Evolutionary conservation across 495 filamentous ascomycete species (phyloP).

Genomic region (Penicillium waksmanii): DNA sequence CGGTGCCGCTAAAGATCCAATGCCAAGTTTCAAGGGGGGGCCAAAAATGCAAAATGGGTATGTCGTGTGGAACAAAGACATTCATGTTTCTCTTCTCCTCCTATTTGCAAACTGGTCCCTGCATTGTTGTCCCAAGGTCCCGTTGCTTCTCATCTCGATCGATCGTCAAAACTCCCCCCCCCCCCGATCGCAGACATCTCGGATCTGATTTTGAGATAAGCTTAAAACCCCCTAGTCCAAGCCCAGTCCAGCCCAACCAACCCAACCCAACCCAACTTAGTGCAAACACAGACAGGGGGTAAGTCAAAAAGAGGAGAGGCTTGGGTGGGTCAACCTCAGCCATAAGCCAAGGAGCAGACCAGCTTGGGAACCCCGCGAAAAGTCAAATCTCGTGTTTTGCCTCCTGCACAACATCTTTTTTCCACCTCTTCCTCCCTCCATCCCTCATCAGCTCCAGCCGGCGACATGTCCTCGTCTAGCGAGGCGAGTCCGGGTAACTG

Average conservation of each 20-base stretch:
- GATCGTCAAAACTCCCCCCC: neutral
- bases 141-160: neutral
- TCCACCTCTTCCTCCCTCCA: too few relatives aligned
- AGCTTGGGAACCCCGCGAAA: conserved; percentile 11
- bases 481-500: conserved; percentile 32
- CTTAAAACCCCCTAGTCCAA: conserved; percentile 1
- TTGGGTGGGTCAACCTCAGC: conserved; percentile 1
- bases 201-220: conserved; percentile 5
- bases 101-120: neutral
- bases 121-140: neutral
- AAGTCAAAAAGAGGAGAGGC: neutral
- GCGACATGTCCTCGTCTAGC: conserved; percentile 27
- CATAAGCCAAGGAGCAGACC: neutral
- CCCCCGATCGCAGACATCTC: neutral
- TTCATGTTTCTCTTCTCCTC: neutral
- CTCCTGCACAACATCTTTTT: conserved; percentile 3
- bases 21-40: conserved; percentile 4
- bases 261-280: neutral
- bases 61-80: conserved; percentile 3
- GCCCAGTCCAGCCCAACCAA: neutral
- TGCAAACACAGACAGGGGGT: neutral
- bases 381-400: conserved; percentile 5
- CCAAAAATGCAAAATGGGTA: neutral
- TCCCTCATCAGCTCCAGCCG: neutral
- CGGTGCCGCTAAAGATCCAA: neutral